Conservation (phyloP, 331 rosid species). For the Stylosanthes scabra region DNA sequence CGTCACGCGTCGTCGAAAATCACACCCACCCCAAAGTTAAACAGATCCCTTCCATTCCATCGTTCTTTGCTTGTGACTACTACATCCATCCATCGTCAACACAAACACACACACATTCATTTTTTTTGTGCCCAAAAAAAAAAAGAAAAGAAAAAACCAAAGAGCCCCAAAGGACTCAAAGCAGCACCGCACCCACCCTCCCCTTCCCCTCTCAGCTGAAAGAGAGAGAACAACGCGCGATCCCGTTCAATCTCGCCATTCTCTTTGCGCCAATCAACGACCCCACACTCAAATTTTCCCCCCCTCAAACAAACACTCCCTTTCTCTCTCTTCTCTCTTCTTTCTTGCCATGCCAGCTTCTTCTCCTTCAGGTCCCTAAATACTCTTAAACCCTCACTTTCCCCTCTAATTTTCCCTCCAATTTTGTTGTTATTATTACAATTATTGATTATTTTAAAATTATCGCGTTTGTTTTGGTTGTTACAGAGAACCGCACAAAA, state of each 20-base stretch:
- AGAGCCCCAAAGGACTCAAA: slow-evolving; percentile 18
- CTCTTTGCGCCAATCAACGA: slow-evolving; percentile 80
- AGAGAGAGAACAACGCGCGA: slow-evolving; percentile 20
- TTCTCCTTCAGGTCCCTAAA: slow-evolving; percentile 83
- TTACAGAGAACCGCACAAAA: slow-evolving; percentile 72
- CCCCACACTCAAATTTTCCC: slow-evolving; percentile 60
- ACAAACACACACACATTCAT: neutral
- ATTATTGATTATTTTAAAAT: neutral
- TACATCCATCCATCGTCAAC: neutral
- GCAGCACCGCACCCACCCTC: neutral
- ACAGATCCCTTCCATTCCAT: neutral
- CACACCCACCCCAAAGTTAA: neutral
- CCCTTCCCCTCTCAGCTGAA: neutral
- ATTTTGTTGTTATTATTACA: neutral
- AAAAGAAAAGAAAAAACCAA: neutral
- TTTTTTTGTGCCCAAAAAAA: too few relatives aligned
- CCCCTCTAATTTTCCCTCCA: slow-evolving; percentile 12
- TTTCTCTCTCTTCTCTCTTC: slow-evolving; percentile 29
- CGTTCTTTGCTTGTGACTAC: neutral
- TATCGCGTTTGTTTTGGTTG: too few relatives aligned
- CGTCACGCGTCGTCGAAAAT: neutral
- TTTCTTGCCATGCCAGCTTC: slow-evolving; percentile 89
- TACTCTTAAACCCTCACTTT: slow-evolving; percentile 23
- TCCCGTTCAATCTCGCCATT: slow-evolving; percentile 31
- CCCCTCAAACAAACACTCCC: neutral